These are phyloP conservation scores for Nakazawaea laoshanensis DNA, from an alignment of 805 yeast species.

Conservation along the genomic window DNA sequence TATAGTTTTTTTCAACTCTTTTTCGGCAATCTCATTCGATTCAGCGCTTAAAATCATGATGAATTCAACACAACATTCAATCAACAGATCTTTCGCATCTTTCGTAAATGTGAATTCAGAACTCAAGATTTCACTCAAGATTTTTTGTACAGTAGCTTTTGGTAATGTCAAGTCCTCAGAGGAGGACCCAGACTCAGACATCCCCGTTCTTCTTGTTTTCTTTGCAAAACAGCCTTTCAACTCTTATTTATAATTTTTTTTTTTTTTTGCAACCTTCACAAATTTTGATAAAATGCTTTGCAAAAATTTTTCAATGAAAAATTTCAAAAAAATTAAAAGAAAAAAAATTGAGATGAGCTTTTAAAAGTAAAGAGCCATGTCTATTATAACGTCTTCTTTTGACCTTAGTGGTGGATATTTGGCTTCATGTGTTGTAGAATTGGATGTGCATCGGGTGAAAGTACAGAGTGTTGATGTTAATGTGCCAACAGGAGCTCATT, in stretches of 20 bases:
- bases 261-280: not conserved
- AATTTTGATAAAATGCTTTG: not conserved
- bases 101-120: slow-evolving; percentile 81
- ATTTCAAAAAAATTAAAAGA: too few species aligned
- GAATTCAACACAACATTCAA: slow-evolving; percentile 94
- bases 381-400: slow-evolving; percentile 35
- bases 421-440: slow-evolving; percentile 58
- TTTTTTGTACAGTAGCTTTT: slow-evolving; percentile 90
- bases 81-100: slow-evolving; percentile 90
- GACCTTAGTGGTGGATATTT: slow-evolving; percentile 56
- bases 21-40: slow-evolving; percentile 92
- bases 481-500: slow-evolving; percentile 28
- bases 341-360: not conserved
- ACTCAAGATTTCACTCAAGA: slow-evolving; percentile 83
- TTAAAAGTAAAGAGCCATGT: not conserved
- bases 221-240: too few species aligned
- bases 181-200: slow-evolving; percentile 5
- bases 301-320: not conserved
- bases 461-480: slow-evolving; percentile 48
- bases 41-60: slow-evolving; percentile 91
- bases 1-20: slow-evolving; percentile 91
- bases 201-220: too few species aligned
- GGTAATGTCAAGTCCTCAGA: slow-evolving; percentile 27
- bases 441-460: slow-evolving; percentile 63
- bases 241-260: not conserved